A percentile compares a stretch with the other conserved stretches of the same genome.
Conservation (phyloP, 192 early-diverging fungal species). For the Polychytrium aggregatum region DNA sequence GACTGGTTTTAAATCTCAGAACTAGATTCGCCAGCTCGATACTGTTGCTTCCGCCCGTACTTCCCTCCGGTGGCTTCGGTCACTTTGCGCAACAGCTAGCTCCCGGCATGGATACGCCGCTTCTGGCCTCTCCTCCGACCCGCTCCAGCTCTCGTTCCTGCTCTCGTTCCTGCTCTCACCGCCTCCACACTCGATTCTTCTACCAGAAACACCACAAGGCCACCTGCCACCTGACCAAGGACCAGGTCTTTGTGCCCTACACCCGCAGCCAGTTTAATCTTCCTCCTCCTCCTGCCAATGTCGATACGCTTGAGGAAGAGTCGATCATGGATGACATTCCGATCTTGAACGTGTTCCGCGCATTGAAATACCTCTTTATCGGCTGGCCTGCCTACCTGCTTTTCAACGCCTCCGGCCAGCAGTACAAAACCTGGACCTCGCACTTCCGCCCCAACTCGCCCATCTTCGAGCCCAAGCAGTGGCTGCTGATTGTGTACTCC, state of each 20-base stretch:
- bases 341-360: no score
- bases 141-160: no score
- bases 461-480: slow-evolving; percentile 71
- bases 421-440: slow-evolving; percentile 59
- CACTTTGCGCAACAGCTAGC: no score
- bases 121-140: no score
- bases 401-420: slow-evolving; percentile 67
- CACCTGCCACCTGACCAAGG: slow-evolving; percentile 78
- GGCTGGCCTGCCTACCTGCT: slow-evolving; percentile 88
- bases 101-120: no score
- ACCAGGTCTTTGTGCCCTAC: slow-evolving; percentile 90
- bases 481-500: slow-evolving; percentile 55
- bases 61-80: no score
- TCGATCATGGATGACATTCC: no score
- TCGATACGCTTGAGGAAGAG: neutral
- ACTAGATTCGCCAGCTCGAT: no score
- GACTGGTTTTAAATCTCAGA: no score
- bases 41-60: no score
- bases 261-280: slow-evolving; percentile 42
- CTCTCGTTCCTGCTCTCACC: no score
- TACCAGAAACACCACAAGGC: slow-evolving; percentile 83
- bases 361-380: slow-evolving; percentile 58
- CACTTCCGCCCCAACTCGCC: slow-evolving; percentile 76
- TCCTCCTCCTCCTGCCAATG: neutral
- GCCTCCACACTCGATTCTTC: no score